These are phyloP conservation scores for Panus rudis DNA, from an alignment of 768 basidiomycete species.

Conservation along the genomic window DNA sequence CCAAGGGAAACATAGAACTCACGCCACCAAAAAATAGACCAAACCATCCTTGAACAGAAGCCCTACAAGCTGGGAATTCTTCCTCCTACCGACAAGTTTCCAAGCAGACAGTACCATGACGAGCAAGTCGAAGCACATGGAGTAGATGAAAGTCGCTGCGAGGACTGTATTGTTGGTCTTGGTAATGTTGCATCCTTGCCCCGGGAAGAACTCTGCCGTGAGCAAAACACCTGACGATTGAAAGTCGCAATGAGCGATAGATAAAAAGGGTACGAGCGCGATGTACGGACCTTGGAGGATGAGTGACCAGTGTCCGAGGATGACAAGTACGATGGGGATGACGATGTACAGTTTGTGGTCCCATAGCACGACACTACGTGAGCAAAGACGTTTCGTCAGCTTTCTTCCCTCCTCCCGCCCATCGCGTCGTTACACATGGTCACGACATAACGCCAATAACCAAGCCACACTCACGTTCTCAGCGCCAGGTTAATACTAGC, in stretches of 20 bases:
- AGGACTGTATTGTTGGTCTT: conserved; percentile 53
- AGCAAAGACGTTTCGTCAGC: no score
- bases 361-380: conserved; percentile 67
- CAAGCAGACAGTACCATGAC: conserved; percentile 55
- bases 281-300: conserved; percentile 49
- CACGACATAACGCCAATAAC: conserved; percentile 3
- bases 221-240: conserved; percentile 43
- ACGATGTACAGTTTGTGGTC: conserved; percentile 49
- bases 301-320: conserved; percentile 67
- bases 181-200: conserved; percentile 46
- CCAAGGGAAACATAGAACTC: conserved; percentile 21
- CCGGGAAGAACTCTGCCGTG: conserved; percentile 46
- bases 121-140: conserved; percentile 64
- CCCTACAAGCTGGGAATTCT: conserved; percentile 49
- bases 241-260: not conserved
- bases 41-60: conserved; percentile 69
- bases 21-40: conserved; percentile 69
- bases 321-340: conserved; percentile 43
- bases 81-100: conserved; percentile 45
- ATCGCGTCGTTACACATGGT: no score
- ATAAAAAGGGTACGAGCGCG: not conserved
- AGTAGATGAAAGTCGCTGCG: conserved; percentile 63
- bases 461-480: conserved; percentile 43
- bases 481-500: conserved; percentile 68
- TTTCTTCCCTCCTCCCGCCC: no score